A percentile compares a stretch with the other conserved stretches of the same genome.
Conservation (phyloP, 768 basidiomycete genomes). For the Termitomyces bulborhizus region DNA sequence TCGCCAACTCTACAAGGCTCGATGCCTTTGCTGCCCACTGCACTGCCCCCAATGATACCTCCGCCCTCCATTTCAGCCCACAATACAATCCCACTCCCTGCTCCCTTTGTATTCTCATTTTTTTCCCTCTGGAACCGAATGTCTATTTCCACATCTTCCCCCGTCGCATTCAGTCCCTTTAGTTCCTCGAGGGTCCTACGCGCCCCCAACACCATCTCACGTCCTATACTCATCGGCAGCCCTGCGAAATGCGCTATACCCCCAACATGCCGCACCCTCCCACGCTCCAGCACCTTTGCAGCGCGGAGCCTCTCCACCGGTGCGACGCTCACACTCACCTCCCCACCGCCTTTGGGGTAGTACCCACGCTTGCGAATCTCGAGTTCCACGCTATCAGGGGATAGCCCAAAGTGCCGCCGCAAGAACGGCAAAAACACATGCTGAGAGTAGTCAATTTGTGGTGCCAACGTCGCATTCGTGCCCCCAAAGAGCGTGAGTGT, state of each 20-base stretch:
- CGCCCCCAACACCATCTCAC: conserved; percentile 54
- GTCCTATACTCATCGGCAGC: conserved; percentile 50
- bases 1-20: conserved; percentile 44
- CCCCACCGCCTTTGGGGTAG: conserved; percentile 69
- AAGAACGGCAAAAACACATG: conserved; percentile 68
- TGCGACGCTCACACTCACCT: conserved; percentile 36
- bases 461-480: conserved; percentile 65
- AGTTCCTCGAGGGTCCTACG: conserved; percentile 29
- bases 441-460: conserved; percentile 70
- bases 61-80: conserved; percentile 72
- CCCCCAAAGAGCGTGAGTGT: conserved; percentile 58
- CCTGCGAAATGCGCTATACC: conserved; percentile 66
- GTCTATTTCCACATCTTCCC: conserved; percentile 26
- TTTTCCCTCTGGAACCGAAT: conserved; percentile 37
- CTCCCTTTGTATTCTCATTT: conserved; percentile 42
- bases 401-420: conserved; percentile 41
- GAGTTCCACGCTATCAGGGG: conserved; percentile 32
- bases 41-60: conserved; percentile 64
- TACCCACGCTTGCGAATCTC: conserved; percentile 57
- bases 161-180: conserved; percentile 8
- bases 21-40: conserved; percentile 49
- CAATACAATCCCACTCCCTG: conserved; percentile 65
- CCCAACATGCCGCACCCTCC: conserved; percentile 39
- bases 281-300: conserved; percentile 51
- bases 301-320: conserved; percentile 29